Percentiles rank a stretch among this genome's conserved stretches.
phyloP scores from a whole-genome alignment of 148 eudicot genomes.

The Mesembryanthemum crystallinum region DNA sequence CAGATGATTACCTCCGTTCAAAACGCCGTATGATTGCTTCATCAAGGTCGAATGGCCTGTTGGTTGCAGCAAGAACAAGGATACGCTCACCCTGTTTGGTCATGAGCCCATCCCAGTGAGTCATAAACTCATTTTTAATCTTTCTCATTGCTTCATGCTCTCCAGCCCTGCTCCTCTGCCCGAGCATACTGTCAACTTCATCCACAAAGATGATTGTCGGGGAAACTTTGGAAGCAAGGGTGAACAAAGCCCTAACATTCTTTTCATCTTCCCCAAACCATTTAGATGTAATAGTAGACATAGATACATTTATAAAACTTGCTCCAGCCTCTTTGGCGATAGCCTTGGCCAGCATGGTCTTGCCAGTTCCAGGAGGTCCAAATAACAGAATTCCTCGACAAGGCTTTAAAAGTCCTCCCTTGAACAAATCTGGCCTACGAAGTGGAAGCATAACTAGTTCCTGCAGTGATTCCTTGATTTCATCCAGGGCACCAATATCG shows the following conservation, averaged over 20 bases:
- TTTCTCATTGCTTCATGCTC: slow-evolving; percentile 98
- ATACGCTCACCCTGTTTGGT: slow-evolving; percentile 74
- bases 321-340: slow-evolving; percentile 96
- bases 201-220: slow-evolving; percentile 93
- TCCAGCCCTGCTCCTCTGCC: slow-evolving; percentile 73
- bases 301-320: slow-evolving; percentile 88
- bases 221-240: slow-evolving; percentile 86
- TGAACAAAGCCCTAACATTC: slow-evolving; percentile 85
- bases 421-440: slow-evolving; percentile 80
- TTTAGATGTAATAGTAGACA: slow-evolving; percentile 94
- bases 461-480: slow-evolving; percentile 78
- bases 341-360: slow-evolving; percentile 96
- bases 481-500: slow-evolving; percentile 83
- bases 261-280: slow-evolving; percentile 99
- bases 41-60: slow-evolving; percentile 95
- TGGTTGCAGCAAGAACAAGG: slow-evolving; percentile 96
- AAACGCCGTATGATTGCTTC: slow-evolving; percentile 98
- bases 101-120: slow-evolving; percentile 89
- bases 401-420: slow-evolving; percentile 87
- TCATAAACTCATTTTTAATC: slow-evolving; percentile 94
- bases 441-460: slow-evolving; percentile 94
- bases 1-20: slow-evolving; percentile 64
- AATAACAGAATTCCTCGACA: slow-evolving; percentile 88
- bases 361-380: slow-evolving; percentile 96
- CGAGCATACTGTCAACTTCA: slow-evolving; percentile 98